Evolutionary conservation across 148 eudicot genomes (phyloP).

Genomic region (Nyssa sinensis): DNA sequence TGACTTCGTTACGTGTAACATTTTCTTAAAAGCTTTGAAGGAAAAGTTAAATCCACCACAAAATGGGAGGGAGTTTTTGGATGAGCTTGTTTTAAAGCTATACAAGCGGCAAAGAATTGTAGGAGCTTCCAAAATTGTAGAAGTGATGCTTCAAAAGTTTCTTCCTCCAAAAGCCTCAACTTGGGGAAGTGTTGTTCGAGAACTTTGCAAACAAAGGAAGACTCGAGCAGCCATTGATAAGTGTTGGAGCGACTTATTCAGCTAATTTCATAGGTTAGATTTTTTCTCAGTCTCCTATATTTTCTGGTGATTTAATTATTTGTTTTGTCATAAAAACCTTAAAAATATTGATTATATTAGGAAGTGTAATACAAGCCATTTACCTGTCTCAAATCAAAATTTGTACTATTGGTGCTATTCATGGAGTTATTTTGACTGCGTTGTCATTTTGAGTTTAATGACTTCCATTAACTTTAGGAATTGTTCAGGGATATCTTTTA

Average conservation of each 20-base stretch:
- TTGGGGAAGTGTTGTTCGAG: constrained; percentile 61
- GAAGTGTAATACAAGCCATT: neutral
- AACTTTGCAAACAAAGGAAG: constrained; percentile 57
- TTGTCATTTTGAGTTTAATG: neutral
- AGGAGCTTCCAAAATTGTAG: constrained; percentile 64
- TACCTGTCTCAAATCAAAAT: neutral
- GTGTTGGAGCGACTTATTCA: constrained; percentile 59
- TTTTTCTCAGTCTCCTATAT: neutral
- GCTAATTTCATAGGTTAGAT: constrained; percentile 19
- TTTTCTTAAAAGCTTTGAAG: constrained; percentile 58
- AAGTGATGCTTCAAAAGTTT: constrained; percentile 68
- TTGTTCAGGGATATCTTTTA: neutral
- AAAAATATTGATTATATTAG: neutral
- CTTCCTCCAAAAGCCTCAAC: constrained; percentile 64
- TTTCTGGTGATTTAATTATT: neutral
- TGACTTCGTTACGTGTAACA: constrained; percentile 62
- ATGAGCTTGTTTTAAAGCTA: constrained; percentile 59
- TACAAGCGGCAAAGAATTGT: constrained; percentile 45
- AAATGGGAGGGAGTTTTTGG: constrained; percentile 66
- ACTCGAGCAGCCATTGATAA: constrained; percentile 40
- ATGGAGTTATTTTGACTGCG: neutral
- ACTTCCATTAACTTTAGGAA: neutral
- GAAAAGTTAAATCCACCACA: constrained; percentile 59
- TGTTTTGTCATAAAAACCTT: neutral
- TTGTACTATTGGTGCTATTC: neutral